These are phyloP conservation scores for Sarocladium kiliense DNA, from an alignment of 2,329 filamentous ascomycete genomes.

Conservation along the genomic window DNA sequence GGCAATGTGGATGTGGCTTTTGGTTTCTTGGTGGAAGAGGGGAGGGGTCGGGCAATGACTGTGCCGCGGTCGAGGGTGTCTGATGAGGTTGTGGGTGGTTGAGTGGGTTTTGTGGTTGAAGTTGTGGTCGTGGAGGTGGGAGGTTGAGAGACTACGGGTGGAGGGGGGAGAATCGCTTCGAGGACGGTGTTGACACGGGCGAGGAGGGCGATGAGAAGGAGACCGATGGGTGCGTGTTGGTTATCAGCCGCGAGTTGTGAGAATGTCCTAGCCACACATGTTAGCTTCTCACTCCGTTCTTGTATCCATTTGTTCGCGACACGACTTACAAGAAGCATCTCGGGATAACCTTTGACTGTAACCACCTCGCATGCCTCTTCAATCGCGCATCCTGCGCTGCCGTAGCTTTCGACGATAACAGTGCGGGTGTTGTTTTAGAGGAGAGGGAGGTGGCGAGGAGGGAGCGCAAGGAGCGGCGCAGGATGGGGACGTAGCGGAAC, in stretches of 20 bases:
- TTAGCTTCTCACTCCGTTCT: background rate
- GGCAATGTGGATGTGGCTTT: conserved; percentile 24
- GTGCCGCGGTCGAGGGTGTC: conserved; percentile 23
- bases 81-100: conserved; percentile 4
- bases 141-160: background rate
- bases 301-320: background rate
- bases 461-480: conserved; percentile 60
- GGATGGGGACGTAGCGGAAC: conserved; percentile 68
- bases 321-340: conserved; percentile 29
- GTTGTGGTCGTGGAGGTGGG: background rate
- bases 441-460: conserved; percentile 39
- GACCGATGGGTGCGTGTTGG: conserved; percentile 66
- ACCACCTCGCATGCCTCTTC: conserved; percentile 21
- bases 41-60: background rate
- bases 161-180: conserved; percentile 24
- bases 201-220: conserved; percentile 61
- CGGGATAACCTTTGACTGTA: conserved; percentile 25
- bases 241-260: conserved; percentile 65
- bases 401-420: conserved; percentile 2
- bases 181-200: conserved; percentile 50
- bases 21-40: background rate
- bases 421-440: conserved; percentile 12
- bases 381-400: conserved; percentile 9
- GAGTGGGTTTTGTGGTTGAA: conserved; percentile 16
- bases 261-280: conserved; percentile 47